Base-by-base conservation (phyloP, 257 asterid genomes). In the Prunella vulgaris region DNA sequence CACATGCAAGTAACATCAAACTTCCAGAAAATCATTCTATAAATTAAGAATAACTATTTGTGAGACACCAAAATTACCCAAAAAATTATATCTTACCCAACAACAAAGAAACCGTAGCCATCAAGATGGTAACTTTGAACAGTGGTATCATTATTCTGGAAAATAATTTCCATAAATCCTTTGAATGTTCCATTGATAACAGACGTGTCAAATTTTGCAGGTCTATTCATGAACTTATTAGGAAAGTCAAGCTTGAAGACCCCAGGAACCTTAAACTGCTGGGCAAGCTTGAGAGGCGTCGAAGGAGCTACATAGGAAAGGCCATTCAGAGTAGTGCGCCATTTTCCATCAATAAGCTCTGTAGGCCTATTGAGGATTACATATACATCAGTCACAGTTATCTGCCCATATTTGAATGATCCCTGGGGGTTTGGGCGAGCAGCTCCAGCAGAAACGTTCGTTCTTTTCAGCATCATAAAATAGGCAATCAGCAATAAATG, bases 361-460 rank as follows among this genome's bases (percentile, higher is more conserved):
- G 77, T 72, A 33, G 94, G 98, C 75, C 95, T 81, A 84, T 86
- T 92, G 38, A 78, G 85, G 69, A 89, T 81, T 53, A 92, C 84
- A 77, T 84, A 92, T 58, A 89, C 89, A 71, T 92, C 96, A 42
- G 98, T 92, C 60, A 92, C 98, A 5, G 95, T 86, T 61, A 92
- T 92, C 48, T 92, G 74, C 52, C 98, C 98, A 67, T 92, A 92
- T 77, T 70, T 87, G 79, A 92, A 92, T 42, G 98, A 92, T 64
- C 98, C 98, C 77, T 92, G 98, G 25, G 98, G 98, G 64, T 92
- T 92, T 15, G 98, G 98, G 10, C 98, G 94, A 48, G 98, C 98
- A 57, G 96, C 98, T 51, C 96, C 87, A 82, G 98, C 88, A 60
- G 98, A 82, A 63, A 86, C 83, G 64, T 92, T 92, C 96, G 83